A percentile compares a stretch with the other conserved stretches of the same genome.
Conservation (phyloP, 257 asterid genomes). For the Solanum pennellii region DNA sequence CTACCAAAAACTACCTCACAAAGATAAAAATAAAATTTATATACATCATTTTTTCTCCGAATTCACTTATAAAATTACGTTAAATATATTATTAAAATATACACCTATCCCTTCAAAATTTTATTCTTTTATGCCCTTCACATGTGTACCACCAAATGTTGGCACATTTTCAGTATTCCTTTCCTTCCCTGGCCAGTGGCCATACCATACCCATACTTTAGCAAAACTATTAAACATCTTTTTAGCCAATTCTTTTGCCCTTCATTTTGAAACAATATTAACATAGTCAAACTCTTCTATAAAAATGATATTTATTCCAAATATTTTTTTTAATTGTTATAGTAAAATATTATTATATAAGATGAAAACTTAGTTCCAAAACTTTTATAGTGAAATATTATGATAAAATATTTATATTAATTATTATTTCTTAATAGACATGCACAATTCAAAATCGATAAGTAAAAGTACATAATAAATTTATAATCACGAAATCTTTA, state of each 20-base stretch:
- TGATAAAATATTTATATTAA: background rate
- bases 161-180: background rate
- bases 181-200: background rate
- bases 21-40: too few relatives aligned
- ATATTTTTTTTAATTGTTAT: background rate
- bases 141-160: background rate
- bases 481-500: background rate
- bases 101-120: background rate
- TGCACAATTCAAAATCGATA: background rate
- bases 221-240: background rate
- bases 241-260: background rate
- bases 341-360: background rate
- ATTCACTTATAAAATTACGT: too few relatives aligned
- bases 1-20: background rate
- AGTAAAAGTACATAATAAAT: background rate
- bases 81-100: background rate
- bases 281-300: background rate
- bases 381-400: background rate
- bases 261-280: background rate
- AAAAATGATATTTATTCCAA: too few relatives aligned
- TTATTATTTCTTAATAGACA: background rate
- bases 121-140: slow-evolving; percentile 1
- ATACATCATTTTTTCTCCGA: fast-evolving
- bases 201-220: background rate
- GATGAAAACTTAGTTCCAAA: too few relatives aligned